Conservation (phyloP, 2,329 filamentous ascomycete species). For the Apiospora marii region DNA sequence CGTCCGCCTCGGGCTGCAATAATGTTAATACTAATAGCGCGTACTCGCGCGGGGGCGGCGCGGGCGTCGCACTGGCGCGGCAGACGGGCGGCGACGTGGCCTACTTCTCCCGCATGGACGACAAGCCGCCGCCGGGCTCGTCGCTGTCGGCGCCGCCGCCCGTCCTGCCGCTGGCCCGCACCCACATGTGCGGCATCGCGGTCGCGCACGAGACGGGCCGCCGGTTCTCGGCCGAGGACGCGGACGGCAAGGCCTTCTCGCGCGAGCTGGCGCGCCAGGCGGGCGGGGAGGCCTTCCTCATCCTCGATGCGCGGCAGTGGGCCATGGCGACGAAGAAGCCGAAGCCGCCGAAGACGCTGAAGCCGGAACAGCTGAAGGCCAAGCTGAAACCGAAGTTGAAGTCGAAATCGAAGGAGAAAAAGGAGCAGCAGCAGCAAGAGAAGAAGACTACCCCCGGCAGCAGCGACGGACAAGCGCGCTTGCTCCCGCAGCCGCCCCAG, state of each 20-base stretch:
- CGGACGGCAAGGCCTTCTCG: not conserved
- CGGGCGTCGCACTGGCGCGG: not conserved
- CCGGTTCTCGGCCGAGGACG: not conserved
- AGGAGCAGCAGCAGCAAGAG: not conserved
- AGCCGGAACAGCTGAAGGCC: not conserved
- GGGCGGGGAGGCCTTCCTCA: conserved; percentile 1
- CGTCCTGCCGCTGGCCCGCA: not conserved
- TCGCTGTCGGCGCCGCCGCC: not conserved
- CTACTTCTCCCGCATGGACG: not conserved
- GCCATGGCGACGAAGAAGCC: not conserved
- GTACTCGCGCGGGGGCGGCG: no score
- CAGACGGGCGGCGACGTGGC: not conserved
- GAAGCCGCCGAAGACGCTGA: not conserved
- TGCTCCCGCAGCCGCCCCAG: no score
- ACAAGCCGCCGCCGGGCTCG: not conserved
- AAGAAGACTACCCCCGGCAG: not conserved
- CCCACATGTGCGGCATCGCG: conserved; percentile 1
- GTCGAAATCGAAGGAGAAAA: not conserved
- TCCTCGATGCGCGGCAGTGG: not conserved
- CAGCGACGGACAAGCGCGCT: no score
- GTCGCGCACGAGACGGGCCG: not conserved
- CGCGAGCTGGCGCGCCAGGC: not conserved
- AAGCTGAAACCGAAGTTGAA: not conserved
- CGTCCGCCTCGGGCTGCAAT: no score
- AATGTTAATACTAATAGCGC: no score